Percentiles rank a stretch among this genome's conserved stretches.
phyloP scores from a whole-genome alignment of 2,329 filamentous ascomycete species.

The Microascus cirrosus region DNA sequence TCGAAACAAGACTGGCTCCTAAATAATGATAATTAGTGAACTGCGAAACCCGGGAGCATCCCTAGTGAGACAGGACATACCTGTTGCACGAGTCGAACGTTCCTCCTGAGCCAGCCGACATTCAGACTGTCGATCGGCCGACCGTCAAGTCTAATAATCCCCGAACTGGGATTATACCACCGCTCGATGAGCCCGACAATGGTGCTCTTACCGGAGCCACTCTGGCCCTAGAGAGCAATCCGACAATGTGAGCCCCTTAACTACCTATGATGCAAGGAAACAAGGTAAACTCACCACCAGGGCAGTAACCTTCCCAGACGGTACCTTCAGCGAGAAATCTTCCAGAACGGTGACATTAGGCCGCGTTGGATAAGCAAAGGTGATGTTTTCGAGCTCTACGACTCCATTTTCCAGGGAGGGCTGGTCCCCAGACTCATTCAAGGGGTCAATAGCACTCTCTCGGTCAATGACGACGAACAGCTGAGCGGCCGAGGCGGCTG shows the following conservation, averaged over 20 bases:
- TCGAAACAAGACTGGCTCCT: conserved; percentile 43
- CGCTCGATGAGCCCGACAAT: conserved; percentile 45
- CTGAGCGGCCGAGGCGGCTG: conserved; percentile 31
- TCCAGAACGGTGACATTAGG: conserved; percentile 34
- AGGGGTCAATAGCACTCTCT: conserved; percentile 28
- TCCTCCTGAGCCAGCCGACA: conserved; percentile 38
- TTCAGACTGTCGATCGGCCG: conserved; percentile 29
- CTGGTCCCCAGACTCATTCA: conserved; percentile 23
- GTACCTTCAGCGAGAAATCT: conserved; percentile 28
- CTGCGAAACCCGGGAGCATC: too few species aligned
- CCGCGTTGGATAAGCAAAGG: conserved; percentile 48
- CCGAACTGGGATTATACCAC: conserved; percentile 42
- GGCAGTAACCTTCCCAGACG: conserved; percentile 35
- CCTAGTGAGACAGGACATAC: too few species aligned
- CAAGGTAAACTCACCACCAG: conserved; percentile 47
- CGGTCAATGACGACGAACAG: conserved; percentile 36
- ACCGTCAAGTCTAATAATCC: conserved; percentile 31
- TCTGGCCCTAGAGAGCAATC: too few species aligned
- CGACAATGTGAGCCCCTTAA: too few species aligned
- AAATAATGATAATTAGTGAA: too few species aligned
- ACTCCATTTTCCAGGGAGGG: conserved; percentile 19
- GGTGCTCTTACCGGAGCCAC: conserved; percentile 48
- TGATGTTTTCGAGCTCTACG: conserved; percentile 34
- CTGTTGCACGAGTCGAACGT: conserved; percentile 40
- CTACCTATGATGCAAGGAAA: too few species aligned